Conservation (phyloP, 306 rosid genomes). For the Trichosanthes truncata region DNA sequence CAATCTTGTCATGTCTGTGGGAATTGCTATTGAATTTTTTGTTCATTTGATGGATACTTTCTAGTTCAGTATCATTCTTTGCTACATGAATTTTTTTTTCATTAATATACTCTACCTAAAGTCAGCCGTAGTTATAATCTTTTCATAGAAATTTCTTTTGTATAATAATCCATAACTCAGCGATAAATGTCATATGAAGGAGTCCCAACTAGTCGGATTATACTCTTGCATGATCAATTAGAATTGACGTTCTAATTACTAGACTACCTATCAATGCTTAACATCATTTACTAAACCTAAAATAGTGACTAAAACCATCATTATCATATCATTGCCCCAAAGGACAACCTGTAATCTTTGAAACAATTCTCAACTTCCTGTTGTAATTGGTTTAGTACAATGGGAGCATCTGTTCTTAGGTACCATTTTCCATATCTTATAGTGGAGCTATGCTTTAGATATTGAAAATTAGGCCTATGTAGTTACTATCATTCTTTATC, state of each 20-base stretch:
- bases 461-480: neutral
- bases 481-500: neutral
- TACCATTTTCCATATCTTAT: slow-evolving; percentile 12
- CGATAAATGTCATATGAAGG: neutral
- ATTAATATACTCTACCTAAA: neutral
- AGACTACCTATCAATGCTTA: neutral
- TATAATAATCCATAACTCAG: neutral
- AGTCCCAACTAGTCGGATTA: neutral
- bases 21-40: slow-evolving; percentile 95
- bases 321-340: too few species aligned
- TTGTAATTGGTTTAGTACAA: slow-evolving; percentile 37
- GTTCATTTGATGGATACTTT: slow-evolving; percentile 91
- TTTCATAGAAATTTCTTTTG: neutral
- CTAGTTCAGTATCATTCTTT: slow-evolving; percentile 50
- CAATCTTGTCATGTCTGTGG: slow-evolving; percentile 93
- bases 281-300: neutral
- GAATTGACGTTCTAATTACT: neutral
- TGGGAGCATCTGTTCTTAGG: slow-evolving; percentile 99
- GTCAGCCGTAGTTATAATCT: neutral
- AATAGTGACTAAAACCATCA: neutral
- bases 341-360: neutral
- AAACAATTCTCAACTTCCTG: neutral
- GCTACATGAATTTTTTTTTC: neutral
- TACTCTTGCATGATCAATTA: neutral
- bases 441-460: neutral